Evolutionary conservation across 805 yeast genomes (phyloP).

Genomic region (Komagataella populi): DNA sequence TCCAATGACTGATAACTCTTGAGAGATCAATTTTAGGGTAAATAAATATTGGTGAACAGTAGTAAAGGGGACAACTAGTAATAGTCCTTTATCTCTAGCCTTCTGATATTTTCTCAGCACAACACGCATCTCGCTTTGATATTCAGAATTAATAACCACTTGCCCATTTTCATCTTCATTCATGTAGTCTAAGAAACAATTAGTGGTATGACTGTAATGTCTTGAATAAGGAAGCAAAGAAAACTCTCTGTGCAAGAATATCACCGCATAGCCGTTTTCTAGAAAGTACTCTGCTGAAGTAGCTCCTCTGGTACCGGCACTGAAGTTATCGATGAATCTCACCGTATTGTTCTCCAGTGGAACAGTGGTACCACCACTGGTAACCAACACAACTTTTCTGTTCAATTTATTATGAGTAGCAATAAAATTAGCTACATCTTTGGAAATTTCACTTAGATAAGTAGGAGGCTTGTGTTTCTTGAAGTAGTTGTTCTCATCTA

Average conservation of each 20-base stretch:
- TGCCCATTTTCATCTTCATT: slow-evolving; percentile 29
- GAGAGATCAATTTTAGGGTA: slow-evolving; percentile 60
- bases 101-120: slow-evolving; percentile 41
- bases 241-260: slow-evolving; percentile 85
- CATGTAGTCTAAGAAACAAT: slow-evolving; percentile 80
- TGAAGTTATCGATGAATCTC: slow-evolving; percentile 89
- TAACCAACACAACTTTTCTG: slow-evolving; percentile 62
- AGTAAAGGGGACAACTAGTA: slow-evolving; percentile 77
- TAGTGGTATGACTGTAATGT: slow-evolving; percentile 72
- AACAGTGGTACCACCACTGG: slow-evolving; percentile 96
- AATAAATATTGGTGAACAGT: slow-evolving; percentile 90
- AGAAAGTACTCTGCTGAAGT: slow-evolving; percentile 87
- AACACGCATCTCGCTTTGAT: slow-evolving; percentile 44
- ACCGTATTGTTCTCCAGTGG: slow-evolving; percentile 96
- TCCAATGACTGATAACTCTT: slow-evolving; percentile 39
- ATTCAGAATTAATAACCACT: slow-evolving; percentile 48
- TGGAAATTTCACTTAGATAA: slow-evolving; percentile 50
- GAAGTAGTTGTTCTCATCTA: slow-evolving; percentile 72
- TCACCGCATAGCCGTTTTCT: slow-evolving; percentile 79
- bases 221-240: slow-evolving; percentile 88
- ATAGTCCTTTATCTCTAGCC: slow-evolving; percentile 34
- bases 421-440: slow-evolving; percentile 49
- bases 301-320: slow-evolving; percentile 98
- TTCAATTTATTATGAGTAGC: slow-evolving; percentile 30
- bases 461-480: slow-evolving; percentile 57